phyloP scores from a whole-genome alignment of 306 rosid genomes.

The Erythrophleum fordii region DNA sequence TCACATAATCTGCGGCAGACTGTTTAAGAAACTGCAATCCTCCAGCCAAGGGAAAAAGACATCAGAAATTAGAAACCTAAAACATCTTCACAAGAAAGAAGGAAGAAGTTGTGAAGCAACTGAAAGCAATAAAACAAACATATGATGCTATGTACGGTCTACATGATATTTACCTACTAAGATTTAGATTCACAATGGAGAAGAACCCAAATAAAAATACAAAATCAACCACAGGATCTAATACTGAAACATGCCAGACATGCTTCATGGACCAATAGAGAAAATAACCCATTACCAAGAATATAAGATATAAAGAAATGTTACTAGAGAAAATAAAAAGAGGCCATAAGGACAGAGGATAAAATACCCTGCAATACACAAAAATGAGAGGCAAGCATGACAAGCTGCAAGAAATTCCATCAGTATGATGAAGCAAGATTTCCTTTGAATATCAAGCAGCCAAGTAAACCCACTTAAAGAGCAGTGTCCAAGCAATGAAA shows the following conservation, averaged over 20 bases:
- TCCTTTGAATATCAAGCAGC: slow-evolving; percentile 14
- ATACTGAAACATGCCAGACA: neutral
- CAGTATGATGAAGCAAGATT: slow-evolving; percentile 6
- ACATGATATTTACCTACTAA: neutral
- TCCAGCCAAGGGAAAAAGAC: slow-evolving; percentile 36
- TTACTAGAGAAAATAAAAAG: neutral
- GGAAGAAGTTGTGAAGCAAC: slow-evolving; percentile 26
- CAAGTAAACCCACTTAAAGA: slow-evolving; percentile 19
- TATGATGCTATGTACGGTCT: slow-evolving; percentile 14
- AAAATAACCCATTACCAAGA: neutral
- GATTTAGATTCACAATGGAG: slow-evolving; percentile 29
- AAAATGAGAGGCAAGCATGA: slow-evolving; percentile 5
- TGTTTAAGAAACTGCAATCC: slow-evolving; percentile 81
- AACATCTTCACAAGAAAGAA: slow-evolving; percentile 23
- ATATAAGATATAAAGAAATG: neutral
- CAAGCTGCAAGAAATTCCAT: slow-evolving; percentile 21
- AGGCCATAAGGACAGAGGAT: neutral
- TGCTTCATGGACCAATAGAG: slow-evolving; percentile 1
- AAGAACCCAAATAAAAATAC: slow-evolving; percentile 15
- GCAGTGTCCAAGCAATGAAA: slow-evolving; percentile 5
- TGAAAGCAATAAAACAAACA: slow-evolving; percentile 12
- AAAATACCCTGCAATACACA: slow-evolving; percentile 13
- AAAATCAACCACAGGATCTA: neutral
- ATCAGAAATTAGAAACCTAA: slow-evolving; percentile 44
- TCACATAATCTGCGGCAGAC: slow-evolving; percentile 77